Evolutionary conservation across 441 rosid species (phyloP).

Genomic region (Adansonia gregorii): DNA sequence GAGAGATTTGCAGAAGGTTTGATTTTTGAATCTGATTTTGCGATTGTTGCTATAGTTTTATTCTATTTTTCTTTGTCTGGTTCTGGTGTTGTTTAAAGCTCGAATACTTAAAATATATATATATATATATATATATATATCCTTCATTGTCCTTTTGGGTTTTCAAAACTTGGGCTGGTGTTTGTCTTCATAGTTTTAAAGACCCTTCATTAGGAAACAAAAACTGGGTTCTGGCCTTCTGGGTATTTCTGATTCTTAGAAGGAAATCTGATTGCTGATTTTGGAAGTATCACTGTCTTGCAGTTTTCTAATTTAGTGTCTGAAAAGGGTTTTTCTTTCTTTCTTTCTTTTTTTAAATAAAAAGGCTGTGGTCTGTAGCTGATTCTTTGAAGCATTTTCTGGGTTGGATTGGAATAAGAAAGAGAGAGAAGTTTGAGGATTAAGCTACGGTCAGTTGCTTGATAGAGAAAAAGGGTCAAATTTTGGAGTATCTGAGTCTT

Average conservation of each 20-base stretch:
- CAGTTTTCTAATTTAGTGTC: slow-evolving; percentile 11
- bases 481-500: slow-evolving; percentile 42
- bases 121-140: not conserved
- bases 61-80: not conserved
- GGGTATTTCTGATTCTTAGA: slow-evolving; percentile 31
- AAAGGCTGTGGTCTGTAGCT: slow-evolving; percentile 8
- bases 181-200: not conserved
- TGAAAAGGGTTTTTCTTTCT: slow-evolving; percentile 13
- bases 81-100: slow-evolving; percentile 18
- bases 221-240: slow-evolving; percentile 34
- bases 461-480: slow-evolving; percentile 38
- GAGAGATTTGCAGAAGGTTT: slow-evolving; percentile 25
- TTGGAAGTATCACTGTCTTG: slow-evolving; percentile 35
- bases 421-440: slow-evolving; percentile 38
- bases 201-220: slow-evolving; percentile 20
- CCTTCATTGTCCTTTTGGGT: not conserved
- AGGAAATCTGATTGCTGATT: slow-evolving; percentile 28
- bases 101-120: not conserved
- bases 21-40: slow-evolving; percentile 52
- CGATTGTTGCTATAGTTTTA: slow-evolving; percentile 26
- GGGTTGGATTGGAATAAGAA: slow-evolving; percentile 17
- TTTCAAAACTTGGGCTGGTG: slow-evolving; percentile 26
- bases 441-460: slow-evolving; percentile 48
- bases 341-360: not conserved
- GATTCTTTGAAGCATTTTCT: slow-evolving; percentile 35